phyloP scores from a whole-genome alignment of 2,329 filamentous ascomycete species.

The Pseudocercospora fuligena region DNA sequence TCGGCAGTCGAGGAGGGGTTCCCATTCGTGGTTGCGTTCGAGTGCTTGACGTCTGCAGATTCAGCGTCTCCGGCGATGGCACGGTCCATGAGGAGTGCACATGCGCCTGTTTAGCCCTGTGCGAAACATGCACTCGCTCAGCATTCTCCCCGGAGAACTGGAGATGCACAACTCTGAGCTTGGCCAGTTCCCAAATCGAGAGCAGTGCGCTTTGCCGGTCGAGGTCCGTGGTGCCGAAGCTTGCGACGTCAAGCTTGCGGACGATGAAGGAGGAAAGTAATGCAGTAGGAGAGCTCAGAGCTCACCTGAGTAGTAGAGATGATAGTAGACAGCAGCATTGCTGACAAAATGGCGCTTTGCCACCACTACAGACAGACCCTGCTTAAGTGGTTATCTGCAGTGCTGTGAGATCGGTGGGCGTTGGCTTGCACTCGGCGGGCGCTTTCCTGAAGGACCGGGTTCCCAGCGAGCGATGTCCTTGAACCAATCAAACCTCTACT shows the following conservation, averaged over 20 bases:
- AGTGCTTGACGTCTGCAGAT: slow-evolving; percentile 17
- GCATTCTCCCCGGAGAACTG: slow-evolving; percentile 25
- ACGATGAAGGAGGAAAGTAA: neutral
- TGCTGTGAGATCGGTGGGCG: neutral
- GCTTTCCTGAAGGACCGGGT: neutral
- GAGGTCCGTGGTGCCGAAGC: neutral
- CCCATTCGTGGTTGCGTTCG: slow-evolving; percentile 2
- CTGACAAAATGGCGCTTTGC: neutral
- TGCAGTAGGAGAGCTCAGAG: neutral
- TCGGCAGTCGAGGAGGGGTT: slow-evolving; percentile 7
- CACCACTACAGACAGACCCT: neutral
- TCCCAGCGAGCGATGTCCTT: neutral
- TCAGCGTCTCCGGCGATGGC: slow-evolving; percentile 20
- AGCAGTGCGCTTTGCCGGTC: neutral
- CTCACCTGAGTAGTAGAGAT: neutral
- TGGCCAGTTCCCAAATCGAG: neutral
- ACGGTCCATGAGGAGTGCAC: slow-evolving; percentile 18
- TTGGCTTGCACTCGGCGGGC: neutral
- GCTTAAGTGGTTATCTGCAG: slow-evolving; percentile 1
- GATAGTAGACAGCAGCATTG: neutral
- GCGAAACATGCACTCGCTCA: slow-evolving; percentile 7
- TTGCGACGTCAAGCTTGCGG: neutral
- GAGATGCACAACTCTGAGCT: slow-evolving; percentile 15
- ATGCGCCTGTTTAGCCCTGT: slow-evolving; percentile 14
- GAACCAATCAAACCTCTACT: neutral